Conservation (phyloP, 305 asterid genomes). For the Galium porrigens region DNA sequence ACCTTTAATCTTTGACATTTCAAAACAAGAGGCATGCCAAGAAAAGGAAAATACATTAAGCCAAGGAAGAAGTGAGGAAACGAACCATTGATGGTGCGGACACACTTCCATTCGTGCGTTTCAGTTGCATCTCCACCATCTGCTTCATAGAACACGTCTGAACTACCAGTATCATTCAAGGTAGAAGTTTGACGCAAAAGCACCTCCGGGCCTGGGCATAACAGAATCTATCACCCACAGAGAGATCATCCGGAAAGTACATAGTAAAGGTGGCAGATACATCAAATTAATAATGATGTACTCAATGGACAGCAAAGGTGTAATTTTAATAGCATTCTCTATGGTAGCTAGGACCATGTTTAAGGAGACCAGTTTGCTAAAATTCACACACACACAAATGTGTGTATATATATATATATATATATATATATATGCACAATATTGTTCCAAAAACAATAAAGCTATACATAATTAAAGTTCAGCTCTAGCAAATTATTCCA, state of each 20-base stretch:
- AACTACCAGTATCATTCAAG: conserved; percentile 29
- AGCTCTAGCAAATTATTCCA: background rate
- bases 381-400: background rate
- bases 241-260: background rate
- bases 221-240: conserved; percentile 11
- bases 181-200: conserved; percentile 65
- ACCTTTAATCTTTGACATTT: background rate
- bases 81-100: conserved; percentile 71
- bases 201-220: conserved; percentile 57
- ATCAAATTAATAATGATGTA: background rate
- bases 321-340: background rate
- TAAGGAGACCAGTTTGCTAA: background rate
- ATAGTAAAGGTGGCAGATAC: background rate
- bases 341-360: background rate
- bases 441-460: background rate
- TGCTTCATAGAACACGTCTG: conserved; percentile 46
- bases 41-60: background rate
- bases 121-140: conserved; percentile 71
- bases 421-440: no score
- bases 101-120: conserved; percentile 88
- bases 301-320: background rate
- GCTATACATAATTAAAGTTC: background rate
- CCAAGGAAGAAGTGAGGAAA: conserved; percentile 7
- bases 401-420: no score
- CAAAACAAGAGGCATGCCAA: background rate